These are phyloP conservation scores for Lunularia cruciata DNA, from an alignment of 225 moss, liverwort and hornwort species.

Conservation along the genomic window DNA sequence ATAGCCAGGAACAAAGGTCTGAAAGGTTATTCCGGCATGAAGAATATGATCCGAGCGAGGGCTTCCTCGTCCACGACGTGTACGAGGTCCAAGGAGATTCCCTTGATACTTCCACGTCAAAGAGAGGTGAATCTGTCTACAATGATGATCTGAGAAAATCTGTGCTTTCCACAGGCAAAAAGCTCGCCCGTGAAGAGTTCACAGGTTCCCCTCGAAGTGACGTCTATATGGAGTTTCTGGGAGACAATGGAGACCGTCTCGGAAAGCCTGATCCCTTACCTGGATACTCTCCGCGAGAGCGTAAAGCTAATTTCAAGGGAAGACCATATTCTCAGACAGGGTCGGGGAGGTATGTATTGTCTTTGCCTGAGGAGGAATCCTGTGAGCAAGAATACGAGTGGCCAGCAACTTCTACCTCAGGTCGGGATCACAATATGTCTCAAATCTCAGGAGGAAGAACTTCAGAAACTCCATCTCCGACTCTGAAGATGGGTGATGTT, in stretches of 20 bases:
- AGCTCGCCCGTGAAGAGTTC: slow-evolving; percentile 27
- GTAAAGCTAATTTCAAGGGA: neutral
- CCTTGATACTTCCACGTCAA: neutral
- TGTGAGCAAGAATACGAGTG: slow-evolving; percentile 25
- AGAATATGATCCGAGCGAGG: slow-evolving; percentile 38
- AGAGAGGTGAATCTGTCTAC: neutral
- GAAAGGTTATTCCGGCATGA: slow-evolving; percentile 23
- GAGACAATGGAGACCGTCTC: slow-evolving; percentile 46
- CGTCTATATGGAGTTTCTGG: slow-evolving; percentile 18
- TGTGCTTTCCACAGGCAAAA: slow-evolving; percentile 15
- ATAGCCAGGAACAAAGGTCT: neutral
- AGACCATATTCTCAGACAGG: neutral
- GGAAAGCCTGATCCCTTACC: slow-evolving; percentile 52
- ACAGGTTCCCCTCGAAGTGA: slow-evolving; percentile 26
- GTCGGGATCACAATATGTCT: slow-evolving; percentile 9
- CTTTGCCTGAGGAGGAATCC: slow-evolving; percentile 3
- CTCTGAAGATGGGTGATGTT: neutral
- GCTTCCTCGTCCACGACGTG: slow-evolving; percentile 65
- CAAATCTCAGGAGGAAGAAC: slow-evolving; percentile 38
- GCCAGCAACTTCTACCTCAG: neutral
- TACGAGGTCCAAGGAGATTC: slow-evolving; percentile 62
- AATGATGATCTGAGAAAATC: slow-evolving; percentile 19
- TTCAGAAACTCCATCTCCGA: slow-evolving; percentile 22
- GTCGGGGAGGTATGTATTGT: neutral
- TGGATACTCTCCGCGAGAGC: slow-evolving; percentile 14